Conservation (phyloP, 768 basidiomycete genomes). For the Pisolithus marmoratus region DNA sequence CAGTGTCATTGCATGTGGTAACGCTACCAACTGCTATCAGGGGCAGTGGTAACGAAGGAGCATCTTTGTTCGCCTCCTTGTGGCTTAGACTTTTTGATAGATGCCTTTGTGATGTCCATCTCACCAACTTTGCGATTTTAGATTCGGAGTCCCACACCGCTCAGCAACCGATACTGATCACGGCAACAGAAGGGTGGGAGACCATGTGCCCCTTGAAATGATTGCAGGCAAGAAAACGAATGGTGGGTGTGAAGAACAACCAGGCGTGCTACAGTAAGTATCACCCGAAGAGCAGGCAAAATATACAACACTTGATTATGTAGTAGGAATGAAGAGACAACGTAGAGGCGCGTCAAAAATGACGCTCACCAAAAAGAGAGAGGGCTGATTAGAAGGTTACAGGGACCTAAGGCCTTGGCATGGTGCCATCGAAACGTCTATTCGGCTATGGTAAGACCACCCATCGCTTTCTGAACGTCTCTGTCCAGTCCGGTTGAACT, state of each 20-base stretch:
- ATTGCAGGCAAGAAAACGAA: conserved; percentile 18
- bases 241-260: conserved; percentile 21
- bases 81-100: too few relatives aligned
- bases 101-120: too few relatives aligned
- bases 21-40: too few relatives aligned
- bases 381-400: conserved; percentile 17
- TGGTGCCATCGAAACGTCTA: conserved; percentile 31
- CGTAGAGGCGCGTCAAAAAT: conserved; percentile 13
- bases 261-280: conserved; percentile 13
- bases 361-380: not conserved
- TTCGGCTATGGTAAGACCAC: conserved; percentile 68
- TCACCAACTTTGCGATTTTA: too few relatives aligned
- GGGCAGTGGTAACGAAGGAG: not conserved
- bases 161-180: not conserved
- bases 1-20: not conserved
- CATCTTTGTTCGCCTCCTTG: not conserved
- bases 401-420: conserved; percentile 9
- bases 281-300: conserved; percentile 9
- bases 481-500: conserved; percentile 40
- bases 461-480: conserved; percentile 73
- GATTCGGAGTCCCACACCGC: not conserved
- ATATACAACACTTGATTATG: conserved; percentile 4
- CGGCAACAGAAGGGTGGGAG: conserved; percentile 7
- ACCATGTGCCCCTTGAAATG: conserved; percentile 18
- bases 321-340: conserved; percentile 14